phyloP scores from a whole-genome alignment of 805 yeast genomes.

The Starmerella khaoyaiensis region DNA sequence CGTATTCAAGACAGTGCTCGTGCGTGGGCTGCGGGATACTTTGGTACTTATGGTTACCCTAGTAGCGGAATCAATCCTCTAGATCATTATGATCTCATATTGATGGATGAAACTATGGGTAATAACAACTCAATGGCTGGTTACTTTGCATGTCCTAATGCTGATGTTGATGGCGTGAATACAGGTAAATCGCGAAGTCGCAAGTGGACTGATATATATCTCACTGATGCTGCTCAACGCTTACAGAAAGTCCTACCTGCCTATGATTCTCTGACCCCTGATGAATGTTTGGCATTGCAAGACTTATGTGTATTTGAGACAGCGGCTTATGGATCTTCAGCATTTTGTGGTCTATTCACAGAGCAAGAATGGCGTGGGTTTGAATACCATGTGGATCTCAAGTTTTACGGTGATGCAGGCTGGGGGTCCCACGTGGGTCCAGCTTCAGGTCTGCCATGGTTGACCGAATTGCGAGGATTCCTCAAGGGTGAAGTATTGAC shows the following conservation, averaged over 20 bases:
- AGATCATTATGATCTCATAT: slow-evolving; percentile 27
- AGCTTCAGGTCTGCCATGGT: slow-evolving; percentile 49
- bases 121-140: slow-evolving; percentile 31
- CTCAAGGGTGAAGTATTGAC: slow-evolving; percentile 38
- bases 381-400: slow-evolving; percentile 48
- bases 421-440: slow-evolving; percentile 42
- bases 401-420: slow-evolving; percentile 48
- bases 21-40: slow-evolving; percentile 36
- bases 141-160: slow-evolving; percentile 30
- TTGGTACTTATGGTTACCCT: slow-evolving; percentile 29
- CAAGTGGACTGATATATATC: slow-evolving; percentile 33
- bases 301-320: slow-evolving; percentile 63
- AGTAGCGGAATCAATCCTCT: slow-evolving; percentile 22
- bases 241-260: slow-evolving; percentile 45
- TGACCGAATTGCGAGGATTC: slow-evolving; percentile 32
- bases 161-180: slow-evolving; percentile 20
- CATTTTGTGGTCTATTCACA: slow-evolving; percentile 56
- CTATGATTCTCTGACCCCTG: slow-evolving; percentile 34
- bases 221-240: slow-evolving; percentile 44
- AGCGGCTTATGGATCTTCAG: slow-evolving; percentile 53
- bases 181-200: slow-evolving; percentile 23
- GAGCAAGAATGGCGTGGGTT: slow-evolving; percentile 51
- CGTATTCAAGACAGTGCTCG: slow-evolving; percentile 31
- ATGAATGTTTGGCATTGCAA: slow-evolving; percentile 43
- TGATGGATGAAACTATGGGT: slow-evolving; percentile 26